phyloP scores from a whole-genome alignment of 139 green algal genomes.

The Ettlia oleoabundans region DNA sequence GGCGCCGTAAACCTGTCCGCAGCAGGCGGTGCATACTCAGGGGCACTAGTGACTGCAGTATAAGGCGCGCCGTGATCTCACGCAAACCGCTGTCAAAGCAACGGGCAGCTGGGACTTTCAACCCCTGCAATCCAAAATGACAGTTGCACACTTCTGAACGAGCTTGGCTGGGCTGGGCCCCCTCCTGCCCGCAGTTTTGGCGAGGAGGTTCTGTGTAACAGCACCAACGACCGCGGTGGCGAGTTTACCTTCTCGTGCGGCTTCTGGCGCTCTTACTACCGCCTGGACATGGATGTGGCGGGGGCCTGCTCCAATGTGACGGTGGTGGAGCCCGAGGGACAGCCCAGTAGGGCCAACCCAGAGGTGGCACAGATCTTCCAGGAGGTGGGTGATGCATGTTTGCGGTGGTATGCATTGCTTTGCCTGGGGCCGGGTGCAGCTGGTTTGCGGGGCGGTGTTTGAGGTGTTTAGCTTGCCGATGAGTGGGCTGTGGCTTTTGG shows the following conservation, averaged over 20 bases:
- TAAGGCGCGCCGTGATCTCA: too few species aligned
- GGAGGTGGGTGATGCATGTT: not conserved
- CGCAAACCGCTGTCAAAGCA: too few species aligned
- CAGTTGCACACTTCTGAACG: too few species aligned
- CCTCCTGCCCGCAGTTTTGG: not conserved
- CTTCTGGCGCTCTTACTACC: constrained; percentile 58
- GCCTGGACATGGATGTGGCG: constrained; percentile 40
- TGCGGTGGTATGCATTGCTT: not conserved
- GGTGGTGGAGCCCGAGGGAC: not conserved
- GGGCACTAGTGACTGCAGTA: not conserved
- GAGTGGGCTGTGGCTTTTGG: too few species aligned
- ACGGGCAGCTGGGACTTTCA: too few species aligned
- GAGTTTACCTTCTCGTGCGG: constrained; percentile 38
- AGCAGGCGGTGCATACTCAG: not conserved
- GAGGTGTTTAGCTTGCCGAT: too few species aligned
- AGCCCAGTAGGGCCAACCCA: not conserved
- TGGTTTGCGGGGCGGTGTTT: too few species aligned
- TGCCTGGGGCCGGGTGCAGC: not conserved
- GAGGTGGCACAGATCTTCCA: not conserved
- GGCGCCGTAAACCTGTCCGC: not conserved
- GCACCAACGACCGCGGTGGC: constrained; percentile 33
- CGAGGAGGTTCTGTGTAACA: constrained; percentile 33
- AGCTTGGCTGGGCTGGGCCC: not conserved
- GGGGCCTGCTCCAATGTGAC: constrained; percentile 12
- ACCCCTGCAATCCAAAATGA: too few species aligned